Conservation (phyloP, 2,329 filamentous ascomycete species). For the Scleromitrula shiraiana region DNA sequence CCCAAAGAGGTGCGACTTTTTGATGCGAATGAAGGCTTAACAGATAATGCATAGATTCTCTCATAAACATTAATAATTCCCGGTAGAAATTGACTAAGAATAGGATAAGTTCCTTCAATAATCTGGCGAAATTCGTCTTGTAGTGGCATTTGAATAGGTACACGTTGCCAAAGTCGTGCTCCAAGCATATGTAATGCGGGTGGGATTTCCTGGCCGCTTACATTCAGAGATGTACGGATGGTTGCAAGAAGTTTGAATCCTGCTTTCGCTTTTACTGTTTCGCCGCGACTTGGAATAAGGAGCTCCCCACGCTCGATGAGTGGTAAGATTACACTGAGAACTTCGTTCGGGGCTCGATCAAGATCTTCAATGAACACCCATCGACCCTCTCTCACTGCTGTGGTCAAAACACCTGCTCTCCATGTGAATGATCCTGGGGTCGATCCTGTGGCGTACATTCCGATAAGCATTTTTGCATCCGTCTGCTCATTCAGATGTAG, state of each 20-base stretch:
- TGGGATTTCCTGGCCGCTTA: constrained; percentile 57
- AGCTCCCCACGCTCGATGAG: constrained; percentile 90
- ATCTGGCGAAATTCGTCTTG: constrained; percentile 67
- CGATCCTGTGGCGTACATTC: constrained; percentile 84
- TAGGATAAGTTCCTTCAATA: constrained; percentile 61
- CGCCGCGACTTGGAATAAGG: constrained; percentile 79
- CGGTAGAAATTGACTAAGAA: constrained; percentile 54
- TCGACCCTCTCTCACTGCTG: constrained; percentile 84
- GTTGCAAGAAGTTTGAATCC: constrained; percentile 91
- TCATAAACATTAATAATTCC: constrained; percentile 53
- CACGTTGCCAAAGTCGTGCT: constrained; percentile 73
- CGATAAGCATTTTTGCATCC: constrained; percentile 91
- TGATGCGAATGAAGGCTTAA: constrained; percentile 36
- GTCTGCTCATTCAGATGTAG: constrained; percentile 97
- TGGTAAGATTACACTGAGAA: constrained; percentile 86
- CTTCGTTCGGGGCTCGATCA: constrained; percentile 87
- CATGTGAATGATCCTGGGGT: constrained; percentile 86
- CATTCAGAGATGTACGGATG: constrained; percentile 66
- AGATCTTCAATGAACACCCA: constrained; percentile 98
- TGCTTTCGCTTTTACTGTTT: constrained; percentile 72
- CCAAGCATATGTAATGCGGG: constrained; percentile 67
- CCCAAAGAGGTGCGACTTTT: constrained; percentile 42
- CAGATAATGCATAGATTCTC: constrained; percentile 39
- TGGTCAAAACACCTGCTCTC: constrained; percentile 87
- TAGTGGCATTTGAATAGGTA: constrained; percentile 60